Percentiles rank a stretch among this genome's conserved stretches.
These are phyloP conservation scores for Phytophthora europaea DNA, from an alignment of 352 stramenopile genomes.

Conservation along the genomic window DNA sequence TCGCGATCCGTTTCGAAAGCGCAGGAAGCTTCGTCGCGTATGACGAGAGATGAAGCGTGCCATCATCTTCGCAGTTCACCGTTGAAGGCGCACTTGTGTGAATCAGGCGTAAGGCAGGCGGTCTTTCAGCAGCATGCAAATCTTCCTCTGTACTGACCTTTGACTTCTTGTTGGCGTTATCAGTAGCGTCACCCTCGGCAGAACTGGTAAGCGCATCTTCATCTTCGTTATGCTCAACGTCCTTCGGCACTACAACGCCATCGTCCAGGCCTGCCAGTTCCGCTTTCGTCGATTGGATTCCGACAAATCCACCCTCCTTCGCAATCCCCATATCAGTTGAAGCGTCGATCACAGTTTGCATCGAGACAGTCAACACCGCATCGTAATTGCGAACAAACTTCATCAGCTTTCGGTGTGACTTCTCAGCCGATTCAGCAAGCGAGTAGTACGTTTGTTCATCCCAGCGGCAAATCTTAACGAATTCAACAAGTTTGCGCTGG, in stretches of 20 bases:
- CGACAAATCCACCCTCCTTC: slow-evolving; percentile 84
- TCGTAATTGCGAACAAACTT: slow-evolving; percentile 96
- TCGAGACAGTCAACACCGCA: slow-evolving; percentile 78
- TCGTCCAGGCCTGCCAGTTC: slow-evolving; percentile 71
- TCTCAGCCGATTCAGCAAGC: slow-evolving; percentile 97
- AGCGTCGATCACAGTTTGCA: slow-evolving; percentile 91
- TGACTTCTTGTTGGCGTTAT: slow-evolving; percentile 16
- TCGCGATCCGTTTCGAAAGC: slow-evolving; percentile 77
- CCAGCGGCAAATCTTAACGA: slow-evolving; percentile 99
- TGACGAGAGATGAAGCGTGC: slow-evolving; percentile 18
- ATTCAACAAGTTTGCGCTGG: slow-evolving; percentile 98
- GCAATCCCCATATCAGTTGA: slow-evolving; percentile 88
- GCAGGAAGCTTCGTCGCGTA: slow-evolving; percentile 66
- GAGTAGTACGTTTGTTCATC: slow-evolving; percentile 99
- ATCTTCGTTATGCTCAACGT: slow-evolving; percentile 38
- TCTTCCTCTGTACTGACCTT: slow-evolving; percentile 19
- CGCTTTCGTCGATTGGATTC: slow-evolving; percentile 71
- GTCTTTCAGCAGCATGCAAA: slow-evolving; percentile 20
- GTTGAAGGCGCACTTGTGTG: slow-evolving; percentile 17
- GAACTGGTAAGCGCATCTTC: slow-evolving; percentile 18
- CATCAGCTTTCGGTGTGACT: slow-evolving; percentile 99
- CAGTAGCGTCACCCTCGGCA: slow-evolving; percentile 13
- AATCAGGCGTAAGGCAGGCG: slow-evolving; percentile 35
- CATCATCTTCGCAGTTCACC: slow-evolving; percentile 6
- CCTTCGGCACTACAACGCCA: slow-evolving; percentile 49